phyloP scores from a whole-genome alignment of 768 basidiomycete species.

The Tremella mesenterica region DNA sequence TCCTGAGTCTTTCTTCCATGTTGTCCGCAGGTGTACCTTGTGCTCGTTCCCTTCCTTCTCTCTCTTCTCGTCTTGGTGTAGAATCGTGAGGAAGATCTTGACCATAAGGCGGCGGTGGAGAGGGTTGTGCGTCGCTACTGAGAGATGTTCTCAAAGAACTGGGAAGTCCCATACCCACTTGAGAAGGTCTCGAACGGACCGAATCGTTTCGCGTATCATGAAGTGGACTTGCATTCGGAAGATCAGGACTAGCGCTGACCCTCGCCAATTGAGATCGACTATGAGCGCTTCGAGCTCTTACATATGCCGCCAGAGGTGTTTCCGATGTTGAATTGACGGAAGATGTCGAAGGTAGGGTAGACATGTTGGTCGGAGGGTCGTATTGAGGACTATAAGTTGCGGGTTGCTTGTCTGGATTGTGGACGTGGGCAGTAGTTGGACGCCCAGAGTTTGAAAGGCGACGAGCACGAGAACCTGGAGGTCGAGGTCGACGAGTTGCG shows the following conservation, averaged over 20 bases:
- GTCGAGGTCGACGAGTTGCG: conserved; percentile 23
- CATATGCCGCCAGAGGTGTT: background rate
- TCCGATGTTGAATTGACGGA: background rate
- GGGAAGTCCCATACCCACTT: too few species aligned
- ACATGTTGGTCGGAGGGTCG: background rate
- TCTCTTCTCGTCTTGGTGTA: background rate
- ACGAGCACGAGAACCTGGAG: conserved; percentile 14
- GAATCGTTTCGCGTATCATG: too few species aligned
- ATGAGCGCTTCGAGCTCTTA: background rate
- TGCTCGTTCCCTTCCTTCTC: background rate
- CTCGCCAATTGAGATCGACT: background rate
- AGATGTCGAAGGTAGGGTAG: background rate
- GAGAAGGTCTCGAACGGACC: too few species aligned
- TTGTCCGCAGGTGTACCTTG: background rate
- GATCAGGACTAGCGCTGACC: background rate
- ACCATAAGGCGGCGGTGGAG: conserved; percentile 37
- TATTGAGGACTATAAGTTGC: background rate
- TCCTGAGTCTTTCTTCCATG: conserved; percentile 12
- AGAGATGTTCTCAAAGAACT: too few species aligned
- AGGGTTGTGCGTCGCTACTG: conserved; percentile 14
- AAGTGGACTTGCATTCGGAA: background rate
- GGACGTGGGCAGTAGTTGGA: background rate
- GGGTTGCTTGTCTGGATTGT: background rate
- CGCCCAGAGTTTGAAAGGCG: conserved; percentile 1
- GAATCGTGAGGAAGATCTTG: conserved; percentile 8